Conservation (phyloP, 192 early-diverging fungal species). For the Entophlyctis helioformis region DNA sequence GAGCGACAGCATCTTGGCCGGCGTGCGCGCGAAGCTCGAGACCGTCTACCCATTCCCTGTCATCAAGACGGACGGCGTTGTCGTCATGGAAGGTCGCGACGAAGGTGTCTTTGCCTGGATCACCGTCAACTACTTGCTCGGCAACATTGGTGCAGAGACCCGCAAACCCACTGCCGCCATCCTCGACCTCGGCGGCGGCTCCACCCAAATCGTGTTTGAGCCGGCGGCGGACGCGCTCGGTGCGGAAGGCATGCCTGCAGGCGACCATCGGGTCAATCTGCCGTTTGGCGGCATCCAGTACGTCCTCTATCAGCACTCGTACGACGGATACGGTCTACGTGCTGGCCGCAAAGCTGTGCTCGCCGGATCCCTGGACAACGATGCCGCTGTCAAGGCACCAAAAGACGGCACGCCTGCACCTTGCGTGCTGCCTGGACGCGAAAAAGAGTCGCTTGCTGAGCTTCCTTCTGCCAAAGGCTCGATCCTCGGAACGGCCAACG, state of each 20-base stretch:
- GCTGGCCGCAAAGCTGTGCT: slow-evolving; percentile 65
- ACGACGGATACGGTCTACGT: slow-evolving; percentile 85
- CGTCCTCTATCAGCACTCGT: slow-evolving; percentile 88
- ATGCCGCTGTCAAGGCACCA: slow-evolving; percentile 11
- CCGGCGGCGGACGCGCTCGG: slow-evolving; percentile 48
- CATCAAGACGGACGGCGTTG: slow-evolving; percentile 56
- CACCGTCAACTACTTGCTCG: slow-evolving; percentile 86
- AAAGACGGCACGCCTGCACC: slow-evolving; percentile 33
- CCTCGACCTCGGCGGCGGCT: slow-evolving; percentile 93
- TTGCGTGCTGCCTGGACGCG: no score
- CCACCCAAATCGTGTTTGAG: slow-evolving; percentile 97
- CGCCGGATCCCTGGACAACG: slow-evolving; percentile 3
- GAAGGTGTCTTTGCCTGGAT: slow-evolving; percentile 99
- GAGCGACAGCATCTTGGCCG: slow-evolving; percentile 61
- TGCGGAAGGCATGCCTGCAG: slow-evolving; percentile 36
- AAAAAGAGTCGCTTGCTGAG: no score
- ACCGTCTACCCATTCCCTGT: slow-evolving; percentile 74
- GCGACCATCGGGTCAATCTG: slow-evolving; percentile 65
- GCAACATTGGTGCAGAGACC: slow-evolving; percentile 40
- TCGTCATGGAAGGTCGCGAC: slow-evolving; percentile 90
- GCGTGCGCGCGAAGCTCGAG: slow-evolving; percentile 54
- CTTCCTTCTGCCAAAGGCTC: no score
- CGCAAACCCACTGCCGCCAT: slow-evolving; percentile 64
- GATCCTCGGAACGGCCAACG: background rate
- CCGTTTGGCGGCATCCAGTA: slow-evolving; percentile 61